phyloP scores from a whole-genome alignment of 1,284 basidiomycete species.

The Apiotrichum akiyoshidainum region DNA sequence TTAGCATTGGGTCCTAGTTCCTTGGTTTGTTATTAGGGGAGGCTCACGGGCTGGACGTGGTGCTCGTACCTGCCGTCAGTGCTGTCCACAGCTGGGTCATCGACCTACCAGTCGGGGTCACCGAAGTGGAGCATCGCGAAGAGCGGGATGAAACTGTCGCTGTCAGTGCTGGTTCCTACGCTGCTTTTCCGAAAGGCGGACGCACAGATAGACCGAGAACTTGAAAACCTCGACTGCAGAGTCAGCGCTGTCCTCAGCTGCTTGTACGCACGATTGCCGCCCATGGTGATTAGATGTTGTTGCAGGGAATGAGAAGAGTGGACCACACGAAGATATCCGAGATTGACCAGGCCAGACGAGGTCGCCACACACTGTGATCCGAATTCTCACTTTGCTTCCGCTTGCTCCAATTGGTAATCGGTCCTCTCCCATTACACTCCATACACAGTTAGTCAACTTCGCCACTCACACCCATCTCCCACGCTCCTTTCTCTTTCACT shows the following conservation, averaged over 20 bases:
- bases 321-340: neutral
- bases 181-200: conserved; percentile 50
- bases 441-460: too few relatives aligned
- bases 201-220: conserved; percentile 82
- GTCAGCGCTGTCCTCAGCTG: neutral
- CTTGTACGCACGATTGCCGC: conserved; percentile 19
- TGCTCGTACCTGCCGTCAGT: conserved; percentile 25
- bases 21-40: too few relatives aligned
- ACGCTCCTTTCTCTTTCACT: neutral
- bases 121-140: conserved; percentile 81
- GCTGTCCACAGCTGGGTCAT: neutral
- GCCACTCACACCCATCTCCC: neutral
- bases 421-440: neutral
- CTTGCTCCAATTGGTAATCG: neutral
- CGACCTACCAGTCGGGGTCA: conserved; percentile 73
- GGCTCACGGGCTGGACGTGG: conserved; percentile 24
- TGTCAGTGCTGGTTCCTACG: too few relatives aligned
- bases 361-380: too few relatives aligned
- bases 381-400: neutral
- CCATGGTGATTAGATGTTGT: conserved; percentile 10
- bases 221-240: conserved; percentile 74
- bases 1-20: too few relatives aligned
- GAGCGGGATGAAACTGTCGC: conserved; percentile 53
- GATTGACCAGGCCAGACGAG: too few relatives aligned
- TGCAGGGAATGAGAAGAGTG: neutral